Evolutionary conservation across 305 asterid species (phyloP).

Genomic region (Fraxinus nigra): DNA sequence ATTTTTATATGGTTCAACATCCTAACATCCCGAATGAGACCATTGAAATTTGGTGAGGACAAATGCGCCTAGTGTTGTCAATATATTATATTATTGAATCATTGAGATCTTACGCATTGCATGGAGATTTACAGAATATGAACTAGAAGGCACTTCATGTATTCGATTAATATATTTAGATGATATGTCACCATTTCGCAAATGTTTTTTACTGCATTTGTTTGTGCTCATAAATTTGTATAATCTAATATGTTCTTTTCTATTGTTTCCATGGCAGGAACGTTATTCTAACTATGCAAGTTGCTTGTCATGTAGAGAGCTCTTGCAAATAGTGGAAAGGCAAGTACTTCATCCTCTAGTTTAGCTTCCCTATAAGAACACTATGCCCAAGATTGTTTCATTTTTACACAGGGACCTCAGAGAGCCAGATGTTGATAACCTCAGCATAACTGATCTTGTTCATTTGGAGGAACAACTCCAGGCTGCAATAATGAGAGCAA

Average conservation of each 20-base stretch:
- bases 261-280: slow-evolving; percentile 31
- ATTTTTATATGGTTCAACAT: not conserved
- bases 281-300: slow-evolving; percentile 24
- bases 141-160: not conserved
- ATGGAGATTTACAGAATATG: not conserved
- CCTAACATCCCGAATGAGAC: not conserved
- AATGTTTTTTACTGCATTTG: not conserved
- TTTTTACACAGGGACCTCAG: slow-evolving; percentile 35
- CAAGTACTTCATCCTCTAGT: slow-evolving; percentile 9
- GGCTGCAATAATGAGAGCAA: slow-evolving; percentile 41
- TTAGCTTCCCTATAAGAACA: not conserved
- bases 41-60: not conserved
- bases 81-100: not conserved
- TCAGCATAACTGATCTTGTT: slow-evolving; percentile 38
- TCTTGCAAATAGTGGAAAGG: slow-evolving; percentile 55
- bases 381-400: not conserved
- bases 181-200: not conserved
- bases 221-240: not conserved
- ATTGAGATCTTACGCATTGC: not conserved
- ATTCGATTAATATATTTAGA: not conserved
- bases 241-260: not conserved
- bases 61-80: not conserved
- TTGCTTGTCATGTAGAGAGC: slow-evolving; percentile 35
- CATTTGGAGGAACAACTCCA: slow-evolving; percentile 51
- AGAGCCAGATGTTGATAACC: slow-evolving; percentile 34